These are phyloP conservation scores for Fusarium albidum DNA, from an alignment of 2,329 filamentous ascomycete species.

Conservation along the genomic window DNA sequence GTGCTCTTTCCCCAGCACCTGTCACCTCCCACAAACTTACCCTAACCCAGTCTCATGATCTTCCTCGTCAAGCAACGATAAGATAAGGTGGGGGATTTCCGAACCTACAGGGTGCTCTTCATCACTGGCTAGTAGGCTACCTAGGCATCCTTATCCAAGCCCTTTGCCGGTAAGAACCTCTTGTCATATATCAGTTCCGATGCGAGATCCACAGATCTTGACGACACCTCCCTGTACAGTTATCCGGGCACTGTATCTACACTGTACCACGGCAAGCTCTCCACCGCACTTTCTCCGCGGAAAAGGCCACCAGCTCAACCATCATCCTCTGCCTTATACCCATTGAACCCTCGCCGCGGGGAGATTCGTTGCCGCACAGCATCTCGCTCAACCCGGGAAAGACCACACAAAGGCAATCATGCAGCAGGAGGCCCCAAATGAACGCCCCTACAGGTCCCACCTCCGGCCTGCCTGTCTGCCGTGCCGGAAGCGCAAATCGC, in stretches of 20 bases:
- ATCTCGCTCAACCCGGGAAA: neutral
- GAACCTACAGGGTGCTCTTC: no score
- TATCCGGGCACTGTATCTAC: slow-evolving; percentile 17
- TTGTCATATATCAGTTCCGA: neutral
- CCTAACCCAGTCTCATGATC: no score
- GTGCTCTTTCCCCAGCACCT: no score
- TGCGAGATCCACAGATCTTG: neutral
- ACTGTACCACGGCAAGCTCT: no score
- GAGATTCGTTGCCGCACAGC: neutral
- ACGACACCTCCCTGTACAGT: slow-evolving; percentile 3
- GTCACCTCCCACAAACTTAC: no score
- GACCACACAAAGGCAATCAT: neutral
- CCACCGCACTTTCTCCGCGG: neutral
- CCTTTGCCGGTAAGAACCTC: no score
- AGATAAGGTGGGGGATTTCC: no score
- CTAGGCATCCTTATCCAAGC: no score
- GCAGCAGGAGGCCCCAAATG: slow-evolving; percentile 23
- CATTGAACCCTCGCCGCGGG: neutral
- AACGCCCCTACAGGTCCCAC: slow-evolving; percentile 67
- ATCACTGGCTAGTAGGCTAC: no score
- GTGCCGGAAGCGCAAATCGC: slow-evolving; percentile 67
- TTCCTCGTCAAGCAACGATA: neutral
- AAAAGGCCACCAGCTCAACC: neutral
- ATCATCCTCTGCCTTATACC: neutral
- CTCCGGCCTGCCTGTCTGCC: slow-evolving; percentile 67